A percentile compares a stretch with the other conserved stretches of the same genome.
Evolutionary conservation across 2,329 filamentous ascomycete genomes (phyloP).

Genomic region (Neofusicoccum sp.): DNA sequence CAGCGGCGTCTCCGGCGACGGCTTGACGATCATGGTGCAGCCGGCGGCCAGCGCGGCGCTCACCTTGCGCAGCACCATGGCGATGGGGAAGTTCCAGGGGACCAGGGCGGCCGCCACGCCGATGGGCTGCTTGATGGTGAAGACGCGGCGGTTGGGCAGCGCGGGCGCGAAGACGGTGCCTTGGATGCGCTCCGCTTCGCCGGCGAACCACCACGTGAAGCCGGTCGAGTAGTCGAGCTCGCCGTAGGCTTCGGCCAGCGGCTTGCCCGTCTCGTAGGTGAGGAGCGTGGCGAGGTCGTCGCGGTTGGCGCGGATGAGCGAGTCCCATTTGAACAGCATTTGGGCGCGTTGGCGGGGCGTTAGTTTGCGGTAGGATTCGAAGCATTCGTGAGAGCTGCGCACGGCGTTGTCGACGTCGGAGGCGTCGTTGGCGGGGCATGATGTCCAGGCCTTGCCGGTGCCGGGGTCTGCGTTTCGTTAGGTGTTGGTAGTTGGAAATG

Average conservation of each 20-base stretch:
- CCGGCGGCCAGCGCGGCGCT: constrained; percentile 40
- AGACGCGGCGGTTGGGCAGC: constrained; percentile 63
- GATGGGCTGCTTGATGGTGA: constrained; percentile 68
- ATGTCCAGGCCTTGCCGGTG: constrained; percentile 52
- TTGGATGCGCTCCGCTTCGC: constrained; percentile 64
- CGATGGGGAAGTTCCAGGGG: constrained; percentile 47
- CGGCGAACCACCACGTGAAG: constrained; percentile 61
- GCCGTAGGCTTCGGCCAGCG: constrained; percentile 53
- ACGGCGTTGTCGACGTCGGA: constrained; percentile 66
- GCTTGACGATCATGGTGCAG: constrained; percentile 43
- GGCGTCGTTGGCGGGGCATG: constrained; percentile 50
- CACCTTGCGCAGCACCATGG: constrained; percentile 39
- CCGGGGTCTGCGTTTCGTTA: constrained; percentile 49
- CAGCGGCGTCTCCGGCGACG: constrained; percentile 45
- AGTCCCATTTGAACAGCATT: constrained; percentile 66
- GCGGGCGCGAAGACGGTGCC: constrained; percentile 64
- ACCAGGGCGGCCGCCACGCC: constrained; percentile 48
- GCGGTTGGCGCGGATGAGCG: constrained; percentile 62
- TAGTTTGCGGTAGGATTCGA: constrained; percentile 61
- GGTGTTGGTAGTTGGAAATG: not conserved
- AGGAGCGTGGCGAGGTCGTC: constrained; percentile 66
- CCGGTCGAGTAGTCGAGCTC: constrained; percentile 58
- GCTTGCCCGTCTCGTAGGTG: constrained; percentile 62
- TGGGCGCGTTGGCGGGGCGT: constrained; percentile 65
- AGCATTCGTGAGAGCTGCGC: constrained; percentile 61